phyloP scores from a whole-genome alignment of 768 basidiomycete genomes.

The Coprinellus micaceus region DNA sequence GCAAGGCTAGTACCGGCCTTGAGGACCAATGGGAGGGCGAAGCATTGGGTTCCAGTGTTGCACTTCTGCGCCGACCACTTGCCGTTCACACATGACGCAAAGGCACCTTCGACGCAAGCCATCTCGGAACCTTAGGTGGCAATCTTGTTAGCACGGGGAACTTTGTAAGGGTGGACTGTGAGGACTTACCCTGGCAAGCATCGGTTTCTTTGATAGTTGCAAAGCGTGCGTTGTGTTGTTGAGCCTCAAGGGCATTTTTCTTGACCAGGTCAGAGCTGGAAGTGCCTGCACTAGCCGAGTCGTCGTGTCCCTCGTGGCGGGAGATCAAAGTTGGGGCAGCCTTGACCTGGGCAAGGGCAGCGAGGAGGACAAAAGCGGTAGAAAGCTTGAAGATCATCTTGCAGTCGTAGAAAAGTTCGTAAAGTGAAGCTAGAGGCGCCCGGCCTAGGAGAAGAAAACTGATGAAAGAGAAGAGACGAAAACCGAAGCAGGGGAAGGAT shows the following conservation, averaged over 20 bases:
- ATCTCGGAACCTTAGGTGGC: constrained; percentile 27
- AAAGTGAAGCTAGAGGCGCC: constrained; percentile 20
- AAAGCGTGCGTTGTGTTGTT: constrained; percentile 48
- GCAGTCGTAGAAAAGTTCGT: constrained; percentile 2
- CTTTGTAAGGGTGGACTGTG: background rate
- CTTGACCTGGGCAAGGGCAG: constrained; percentile 28
- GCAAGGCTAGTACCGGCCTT: constrained; percentile 40
- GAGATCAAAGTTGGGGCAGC: constrained; percentile 30
- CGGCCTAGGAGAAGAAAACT: constrained; percentile 17
- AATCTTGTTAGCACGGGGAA: background rate
- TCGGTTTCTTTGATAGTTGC: constrained; percentile 37
- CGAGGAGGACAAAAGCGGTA: constrained; percentile 13
- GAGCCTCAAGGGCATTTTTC: constrained; percentile 49
- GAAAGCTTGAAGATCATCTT: constrained; percentile 13
- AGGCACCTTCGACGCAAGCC: constrained; percentile 37
- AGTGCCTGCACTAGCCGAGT: constrained; percentile 12
- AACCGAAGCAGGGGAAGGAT: constrained; percentile 7
- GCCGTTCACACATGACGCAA: constrained; percentile 42
- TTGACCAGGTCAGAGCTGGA: constrained; percentile 22
- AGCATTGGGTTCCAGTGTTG: constrained; percentile 33
- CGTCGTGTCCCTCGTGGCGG: constrained; percentile 26
- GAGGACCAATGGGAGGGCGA: constrained; percentile 48
- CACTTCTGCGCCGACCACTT: constrained; percentile 40
- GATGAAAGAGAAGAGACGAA: constrained; percentile 11
- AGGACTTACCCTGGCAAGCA: constrained; percentile 42